Evolutionary conservation across 176 grass and related monocot genomes (phyloP), one percentile per base, ranked within the genome.

Genomic region (Canna indica): DNA sequence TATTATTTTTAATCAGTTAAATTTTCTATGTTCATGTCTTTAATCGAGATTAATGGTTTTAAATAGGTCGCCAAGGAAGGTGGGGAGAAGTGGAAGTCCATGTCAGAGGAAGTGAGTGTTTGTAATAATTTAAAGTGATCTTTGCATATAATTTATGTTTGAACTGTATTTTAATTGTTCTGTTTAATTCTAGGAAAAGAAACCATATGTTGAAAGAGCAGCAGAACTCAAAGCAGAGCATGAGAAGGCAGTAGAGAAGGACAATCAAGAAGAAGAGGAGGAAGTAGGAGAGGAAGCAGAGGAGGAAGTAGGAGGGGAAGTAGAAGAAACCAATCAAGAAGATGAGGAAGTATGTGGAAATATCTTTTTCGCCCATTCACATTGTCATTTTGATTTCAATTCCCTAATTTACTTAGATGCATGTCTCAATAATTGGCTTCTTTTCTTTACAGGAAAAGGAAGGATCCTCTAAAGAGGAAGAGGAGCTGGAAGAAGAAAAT

Each of bases 11-110:
- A 2, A 69, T 26, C 29, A 1, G 24, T 17, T 28, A 5, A 2
- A 17, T 42, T 48, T 42, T 41, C 2, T 27, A 10, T 41, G 3
- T 32, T 46, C 44, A 3, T 74, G 20, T 3, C 3, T 6, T 42
- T 38, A 31, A 0, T 11, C 56, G 0, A 29, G 0, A 26, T 72
- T 16, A 8, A 22, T 66, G 34, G 16, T 47, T 2, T 3, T 29
- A 35, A 75, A 88, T 5, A 73, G 91, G 91, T 82, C 46, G 46
- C 70, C 10, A 99, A 99, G 77, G 86, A 90, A 77, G 94, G 66
- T 67, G 89, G 94, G n/a, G 84, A 87, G 66, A 92, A 28, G 75
- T 99, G 94, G 89, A 93, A 52, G 2, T 85, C 86, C 36, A 81
- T 92, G 81, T 87, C 84, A 0, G 94, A 93, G 0, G 78, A 97